phyloP scores from a whole-genome alignment of 2,329 filamentous ascomycete species.

The Cytospora schulzeri region DNA sequence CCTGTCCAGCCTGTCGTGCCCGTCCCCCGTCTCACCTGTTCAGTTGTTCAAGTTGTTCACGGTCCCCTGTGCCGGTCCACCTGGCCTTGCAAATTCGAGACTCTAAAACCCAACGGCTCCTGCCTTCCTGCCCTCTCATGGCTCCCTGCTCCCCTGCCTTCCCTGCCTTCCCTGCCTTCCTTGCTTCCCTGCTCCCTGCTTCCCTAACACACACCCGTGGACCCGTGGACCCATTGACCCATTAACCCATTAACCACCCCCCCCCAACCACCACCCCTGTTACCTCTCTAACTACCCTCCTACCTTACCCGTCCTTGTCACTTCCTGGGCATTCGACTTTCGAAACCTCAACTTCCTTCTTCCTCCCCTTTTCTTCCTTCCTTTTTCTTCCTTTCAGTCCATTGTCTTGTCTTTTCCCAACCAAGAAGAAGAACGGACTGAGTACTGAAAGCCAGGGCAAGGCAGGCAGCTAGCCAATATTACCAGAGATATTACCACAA shows the following conservation, averaged over 20 bases:
- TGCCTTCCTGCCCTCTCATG: background rate
- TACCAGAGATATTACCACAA: background rate
- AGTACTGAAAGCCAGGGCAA: background rate
- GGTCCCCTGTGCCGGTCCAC: constrained; percentile 2
- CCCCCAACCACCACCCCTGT: background rate
- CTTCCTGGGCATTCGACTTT: background rate
- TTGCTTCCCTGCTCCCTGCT: background rate
- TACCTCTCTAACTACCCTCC: too few relatives aligned
- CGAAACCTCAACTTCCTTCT: constrained; percentile 1
- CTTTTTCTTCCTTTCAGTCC: constrained; percentile 5
- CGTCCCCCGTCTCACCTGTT: constrained; percentile 11
- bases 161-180: constrained; percentile 2
- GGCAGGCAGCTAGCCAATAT: background rate
- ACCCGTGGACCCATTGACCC: too few relatives aligned
- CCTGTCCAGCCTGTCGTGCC: background rate
- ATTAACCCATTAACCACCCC: too few relatives aligned
- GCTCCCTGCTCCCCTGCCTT: too few relatives aligned
- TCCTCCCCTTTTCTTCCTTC: background rate
- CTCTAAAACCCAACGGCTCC: constrained; percentile 18
- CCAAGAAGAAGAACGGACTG: background rate
- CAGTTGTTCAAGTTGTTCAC: background rate
- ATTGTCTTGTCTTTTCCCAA: background rate
- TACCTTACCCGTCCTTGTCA: background rate
- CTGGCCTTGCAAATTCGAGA: background rate
- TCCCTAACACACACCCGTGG: too few relatives aligned